Percentiles rank a stretch among this genome's conserved stretches.
phyloP scores from a whole-genome alignment of 257 asterid genomes.

The Plectranthus barbatus region DNA sequence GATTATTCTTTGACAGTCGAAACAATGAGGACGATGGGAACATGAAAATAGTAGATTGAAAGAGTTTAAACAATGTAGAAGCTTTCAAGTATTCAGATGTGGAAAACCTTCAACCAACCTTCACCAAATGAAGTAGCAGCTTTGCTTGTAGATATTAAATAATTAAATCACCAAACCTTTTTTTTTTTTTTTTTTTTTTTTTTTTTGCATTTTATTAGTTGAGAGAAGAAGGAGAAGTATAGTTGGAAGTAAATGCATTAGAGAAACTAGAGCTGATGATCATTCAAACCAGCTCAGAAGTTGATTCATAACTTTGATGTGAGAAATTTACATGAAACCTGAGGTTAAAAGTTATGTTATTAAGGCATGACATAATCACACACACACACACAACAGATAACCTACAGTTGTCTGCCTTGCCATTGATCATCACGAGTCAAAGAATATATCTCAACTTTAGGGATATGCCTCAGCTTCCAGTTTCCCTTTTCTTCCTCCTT shows the following conservation, averaged over 20 bases:
- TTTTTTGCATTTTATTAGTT: neutral
- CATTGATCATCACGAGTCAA: neutral
- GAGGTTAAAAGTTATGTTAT: too few species aligned
- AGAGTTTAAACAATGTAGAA: too few species aligned
- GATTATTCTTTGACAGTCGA: conserved; percentile 29
- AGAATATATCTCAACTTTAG: neutral
- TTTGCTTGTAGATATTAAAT: conserved; percentile 32
- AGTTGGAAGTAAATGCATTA: too few species aligned
- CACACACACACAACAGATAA: too few species aligned
- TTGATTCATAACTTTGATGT: too few species aligned
- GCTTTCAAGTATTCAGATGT: too few species aligned
- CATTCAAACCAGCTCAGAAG: too few species aligned
- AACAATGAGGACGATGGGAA: conserved; percentile 23
- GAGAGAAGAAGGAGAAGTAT: neutral
- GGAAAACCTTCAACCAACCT: neutral
- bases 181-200: neutral
- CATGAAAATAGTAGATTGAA: neutral
- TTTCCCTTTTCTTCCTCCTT: neutral
- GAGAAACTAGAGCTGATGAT: too few species aligned
- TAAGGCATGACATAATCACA: too few species aligned
- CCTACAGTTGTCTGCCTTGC: neutral
- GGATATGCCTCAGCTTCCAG: neutral
- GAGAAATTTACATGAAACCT: too few species aligned
- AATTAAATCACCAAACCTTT: conserved; percentile 14
- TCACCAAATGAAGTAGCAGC: conserved; percentile 13